Base-by-base conservation (phyloP, 2,329 filamentous ascomycete species). In the Pyrenophora seminiperda region DNA sequence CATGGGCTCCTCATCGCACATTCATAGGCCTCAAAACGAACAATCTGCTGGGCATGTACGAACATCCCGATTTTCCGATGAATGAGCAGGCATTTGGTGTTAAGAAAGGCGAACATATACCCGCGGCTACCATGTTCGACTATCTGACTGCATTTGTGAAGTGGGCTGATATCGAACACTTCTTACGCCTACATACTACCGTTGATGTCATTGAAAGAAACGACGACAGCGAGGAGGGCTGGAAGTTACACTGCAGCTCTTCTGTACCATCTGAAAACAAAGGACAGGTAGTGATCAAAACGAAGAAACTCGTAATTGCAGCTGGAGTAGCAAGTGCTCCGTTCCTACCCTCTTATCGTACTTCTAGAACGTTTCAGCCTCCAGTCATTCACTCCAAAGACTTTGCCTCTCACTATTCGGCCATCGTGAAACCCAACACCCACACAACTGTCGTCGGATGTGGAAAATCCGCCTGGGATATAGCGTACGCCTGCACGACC, bases 381-480 rank as follows among this genome's bases (percentile, higher is more conserved):
- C 78, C 79, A 0, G 66, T 87, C n/a, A 79, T 87, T 52, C 85
- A 88, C 62, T 77, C 79, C 33, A 78, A 76, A 40, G 75, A 84
- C 48, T 79, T 87, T 50, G 73, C 73, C 5, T 54, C 69, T 14
- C 63, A 77, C 46, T 71, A 72, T 11, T 44, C 29, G 48, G 73
- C 43, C 50, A 72, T 66, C 27, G 72, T 71, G 48, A 68, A 56
- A 38, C 75, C 59, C 7, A 73, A 75, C 15, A 62, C 48, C 4
- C 57, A 65, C 30, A 60, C 61, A 10, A 80, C 81, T 0, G 77
- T 89, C 2, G 74, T 88, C 3, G 86, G 85, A 3, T 83, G 77
- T 2, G 81, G 77, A 13, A 89, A 88, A 62, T 85, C 81, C 1
- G 82, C 81, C 2, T 87, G 80, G 76, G 86, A 88, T 63, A 80